Evolutionary conservation across 2,329 filamentous ascomycete genomes (phyloP).

Genomic region (Aspergillus bombycis): DNA sequence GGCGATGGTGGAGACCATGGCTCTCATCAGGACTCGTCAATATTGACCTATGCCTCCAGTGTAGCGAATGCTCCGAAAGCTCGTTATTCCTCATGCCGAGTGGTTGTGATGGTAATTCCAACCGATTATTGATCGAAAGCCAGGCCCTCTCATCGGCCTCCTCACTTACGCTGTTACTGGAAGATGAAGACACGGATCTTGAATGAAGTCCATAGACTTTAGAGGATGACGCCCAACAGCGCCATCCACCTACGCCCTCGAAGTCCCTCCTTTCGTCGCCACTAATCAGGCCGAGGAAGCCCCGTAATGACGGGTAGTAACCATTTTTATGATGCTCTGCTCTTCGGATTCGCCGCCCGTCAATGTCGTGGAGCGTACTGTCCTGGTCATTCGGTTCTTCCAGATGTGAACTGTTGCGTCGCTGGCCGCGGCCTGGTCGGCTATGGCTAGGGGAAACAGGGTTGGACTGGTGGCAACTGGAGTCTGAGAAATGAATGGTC

Average conservation of each 20-base stretch:
- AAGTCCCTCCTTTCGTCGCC: conserved; percentile 45
- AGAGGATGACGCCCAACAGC: conserved; percentile 24
- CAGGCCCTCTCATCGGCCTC: conserved; percentile 41
- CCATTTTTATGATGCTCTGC: conserved; percentile 22
- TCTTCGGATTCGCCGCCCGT: conserved; percentile 15
- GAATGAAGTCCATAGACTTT: conserved; percentile 26
- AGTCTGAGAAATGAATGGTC: neutral
- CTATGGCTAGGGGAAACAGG: conserved; percentile 6
- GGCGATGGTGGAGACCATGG: conserved; percentile 32
- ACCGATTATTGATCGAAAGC: conserved; percentile 42
- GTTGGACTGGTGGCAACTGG: conserved; percentile 8
- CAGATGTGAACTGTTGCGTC: conserved; percentile 12
- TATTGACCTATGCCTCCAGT: conserved; percentile 10
- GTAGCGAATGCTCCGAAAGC: conserved; percentile 13
- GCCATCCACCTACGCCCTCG: conserved; percentile 49
- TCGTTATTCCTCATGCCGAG: conserved; percentile 21
- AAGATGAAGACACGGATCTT: conserved; percentile 29
- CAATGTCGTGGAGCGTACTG: conserved; percentile 1
- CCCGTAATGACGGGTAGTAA: conserved; percentile 15
- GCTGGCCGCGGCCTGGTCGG: conserved; percentile 10
- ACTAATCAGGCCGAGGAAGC: conserved; percentile 33
- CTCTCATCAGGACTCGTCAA: conserved; percentile 2
- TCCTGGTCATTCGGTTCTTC: conserved; percentile 8
- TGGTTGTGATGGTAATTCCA: conserved; percentile 41
- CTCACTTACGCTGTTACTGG: conserved; percentile 24